Percentiles rank a stretch among this genome's conserved stretches.
Conservation (phyloP, 768 basidiomycete genomes). For the Ramaria sp. region DNA sequence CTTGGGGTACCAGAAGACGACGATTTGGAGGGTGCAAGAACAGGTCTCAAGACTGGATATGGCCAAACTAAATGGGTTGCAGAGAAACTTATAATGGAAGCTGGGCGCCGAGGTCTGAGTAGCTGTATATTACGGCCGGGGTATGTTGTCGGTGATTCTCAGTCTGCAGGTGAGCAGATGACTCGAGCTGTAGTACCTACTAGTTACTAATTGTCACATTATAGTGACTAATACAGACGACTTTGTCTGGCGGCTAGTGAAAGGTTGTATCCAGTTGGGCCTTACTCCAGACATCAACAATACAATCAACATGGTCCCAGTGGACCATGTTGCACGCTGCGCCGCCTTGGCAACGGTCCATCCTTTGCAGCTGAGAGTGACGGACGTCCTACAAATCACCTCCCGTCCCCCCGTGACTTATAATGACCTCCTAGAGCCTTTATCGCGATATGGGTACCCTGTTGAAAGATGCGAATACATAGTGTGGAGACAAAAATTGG, state of each 20-base stretch:
- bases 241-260: slow-evolving; percentile 96
- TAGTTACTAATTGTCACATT: neutral
- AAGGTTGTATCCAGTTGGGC: slow-evolving; percentile 98
- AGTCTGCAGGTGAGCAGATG: slow-evolving; percentile 61
- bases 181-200: neutral
- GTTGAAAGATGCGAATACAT: slow-evolving; percentile 80
- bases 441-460: slow-evolving; percentile 70
- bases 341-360: slow-evolving; percentile 62
- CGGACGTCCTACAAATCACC: slow-evolving; percentile 72
- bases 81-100: slow-evolving; percentile 88
- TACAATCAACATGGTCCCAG: slow-evolving; percentile 95
- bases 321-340: slow-evolving; percentile 88
- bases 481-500: slow-evolving; percentile 82
- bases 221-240: slow-evolving; percentile 97
- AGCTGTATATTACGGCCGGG: slow-evolving; percentile 89
- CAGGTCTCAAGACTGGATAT: slow-evolving; percentile 77
- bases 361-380: slow-evolving; percentile 28
- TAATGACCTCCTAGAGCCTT: slow-evolving; percentile 70
- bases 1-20: slow-evolving; percentile 77
- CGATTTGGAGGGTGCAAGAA: slow-evolving; percentile 75
- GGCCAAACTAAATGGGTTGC: slow-evolving; percentile 99
- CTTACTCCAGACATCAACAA: slow-evolving; percentile 97
- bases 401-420: slow-evolving; percentile 82
- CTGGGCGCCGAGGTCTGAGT: slow-evolving; percentile 71
- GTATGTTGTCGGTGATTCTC: slow-evolving; percentile 91